Conservation (phyloP, 805 yeast genomes). For the Ogataea pini region DNA sequence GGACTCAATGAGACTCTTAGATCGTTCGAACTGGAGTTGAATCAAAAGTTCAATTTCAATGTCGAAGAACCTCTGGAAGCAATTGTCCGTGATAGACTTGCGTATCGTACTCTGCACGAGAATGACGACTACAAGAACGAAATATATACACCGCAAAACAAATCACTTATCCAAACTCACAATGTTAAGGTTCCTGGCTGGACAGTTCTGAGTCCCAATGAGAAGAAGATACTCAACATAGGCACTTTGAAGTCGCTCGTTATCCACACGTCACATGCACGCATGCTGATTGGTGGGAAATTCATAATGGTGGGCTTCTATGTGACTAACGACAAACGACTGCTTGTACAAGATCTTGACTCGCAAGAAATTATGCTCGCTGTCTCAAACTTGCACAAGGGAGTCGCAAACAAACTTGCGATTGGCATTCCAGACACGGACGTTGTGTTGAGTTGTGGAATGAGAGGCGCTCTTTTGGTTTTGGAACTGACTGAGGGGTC, state of each 20-base stretch:
- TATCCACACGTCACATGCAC: constrained; percentile 24
- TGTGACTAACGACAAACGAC: constrained; percentile 29
- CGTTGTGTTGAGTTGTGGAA: constrained; percentile 32
- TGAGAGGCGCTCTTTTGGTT: constrained; percentile 33
- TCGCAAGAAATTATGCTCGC: constrained; percentile 13
- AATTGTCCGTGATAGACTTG: constrained; percentile 37
- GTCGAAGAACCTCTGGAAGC: constrained; percentile 39
- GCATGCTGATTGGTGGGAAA: constrained; percentile 12
- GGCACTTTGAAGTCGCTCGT: constrained; percentile 27
- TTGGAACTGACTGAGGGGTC: constrained; percentile 10
- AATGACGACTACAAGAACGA: constrained; percentile 9
- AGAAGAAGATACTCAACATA: constrained; percentile 11
- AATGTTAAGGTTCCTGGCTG: constrained; percentile 28
- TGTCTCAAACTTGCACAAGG: constrained; percentile 18
- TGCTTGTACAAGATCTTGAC: constrained; percentile 30
- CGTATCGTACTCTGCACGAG: constrained; percentile 25
- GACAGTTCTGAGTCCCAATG: constrained; percentile 26
- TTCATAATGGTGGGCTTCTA: constrained; percentile 25
- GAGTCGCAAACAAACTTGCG: constrained; percentile 24
- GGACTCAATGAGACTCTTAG: constrained; percentile 48
- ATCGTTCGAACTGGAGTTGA: constrained; percentile 49
- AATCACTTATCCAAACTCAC: constrained; percentile 22
- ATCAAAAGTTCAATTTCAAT: constrained; percentile 30
- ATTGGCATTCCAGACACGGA: constrained; percentile 24
- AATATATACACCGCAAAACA: constrained; percentile 27